These are phyloP conservation scores for Daphne laureola DNA, from an alignment of 441 rosid genomes.

Conservation along the genomic window DNA sequence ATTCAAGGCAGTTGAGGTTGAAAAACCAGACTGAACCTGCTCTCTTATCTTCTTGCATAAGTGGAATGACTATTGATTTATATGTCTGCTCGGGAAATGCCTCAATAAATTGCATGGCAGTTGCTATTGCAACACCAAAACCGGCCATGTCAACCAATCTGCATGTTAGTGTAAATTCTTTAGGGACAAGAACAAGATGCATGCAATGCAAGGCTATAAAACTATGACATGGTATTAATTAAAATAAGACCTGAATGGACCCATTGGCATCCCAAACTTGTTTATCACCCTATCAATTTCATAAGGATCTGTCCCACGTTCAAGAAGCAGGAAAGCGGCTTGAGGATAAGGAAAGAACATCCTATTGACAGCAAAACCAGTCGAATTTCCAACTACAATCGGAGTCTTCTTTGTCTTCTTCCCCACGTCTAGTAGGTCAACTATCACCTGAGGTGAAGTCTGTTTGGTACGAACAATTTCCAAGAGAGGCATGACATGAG, in stretches of 20 bases:
- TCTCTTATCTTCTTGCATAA: slow-evolving; percentile 89
- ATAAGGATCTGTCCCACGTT: slow-evolving; percentile 72
- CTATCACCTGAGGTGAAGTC: slow-evolving; percentile 76
- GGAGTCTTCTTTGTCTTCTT: slow-evolving; percentile 88
- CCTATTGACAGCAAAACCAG: slow-evolving; percentile 94
- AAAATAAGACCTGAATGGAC: slow-evolving; percentile 66
- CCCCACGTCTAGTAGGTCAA: slow-evolving; percentile 78
- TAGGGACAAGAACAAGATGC: slow-evolving; percentile 4
- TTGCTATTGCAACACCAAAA: slow-evolving; percentile 80
- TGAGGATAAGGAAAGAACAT: slow-evolving; percentile 91
- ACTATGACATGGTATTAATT: neutral
- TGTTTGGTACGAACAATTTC: slow-evolving; percentile 81
- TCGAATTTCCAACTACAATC: slow-evolving; percentile 83
- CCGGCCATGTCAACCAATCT: slow-evolving; percentile 86
- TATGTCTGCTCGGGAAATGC: slow-evolving; percentile 68
- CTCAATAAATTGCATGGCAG: slow-evolving; percentile 59
- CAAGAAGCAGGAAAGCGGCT: slow-evolving; percentile 66
- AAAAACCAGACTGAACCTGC: slow-evolving; percentile 23
- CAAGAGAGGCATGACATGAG: slow-evolving; percentile 88
- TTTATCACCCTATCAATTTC: slow-evolving; percentile 60
- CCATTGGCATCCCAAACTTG: slow-evolving; percentile 97
- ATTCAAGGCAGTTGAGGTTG: neutral
- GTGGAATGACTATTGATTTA: slow-evolving; percentile 69
- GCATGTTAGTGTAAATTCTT: slow-evolving; percentile 15
- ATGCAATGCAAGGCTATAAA: neutral